Evolutionary conservation across 176 grass and related monocot genomes (phyloP).

Genomic region (Eragrostis nindensis): DNA sequence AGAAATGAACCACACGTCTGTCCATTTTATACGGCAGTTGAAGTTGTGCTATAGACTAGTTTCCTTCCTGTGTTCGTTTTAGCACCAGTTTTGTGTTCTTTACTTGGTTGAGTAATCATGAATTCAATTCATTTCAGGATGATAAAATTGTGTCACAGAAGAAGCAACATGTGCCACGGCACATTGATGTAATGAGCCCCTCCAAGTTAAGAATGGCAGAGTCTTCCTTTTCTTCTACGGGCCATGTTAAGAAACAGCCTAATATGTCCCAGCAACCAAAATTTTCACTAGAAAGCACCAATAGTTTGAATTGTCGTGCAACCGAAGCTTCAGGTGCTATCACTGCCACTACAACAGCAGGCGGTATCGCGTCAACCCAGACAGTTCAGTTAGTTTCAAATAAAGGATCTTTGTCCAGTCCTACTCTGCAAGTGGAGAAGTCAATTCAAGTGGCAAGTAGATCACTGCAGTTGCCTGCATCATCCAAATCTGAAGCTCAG

Average conservation of each 20-base stretch:
- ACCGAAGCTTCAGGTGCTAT: constrained; percentile 40
- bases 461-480: constrained; percentile 31
- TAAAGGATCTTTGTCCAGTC: constrained; percentile 47
- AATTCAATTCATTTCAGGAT: constrained; percentile 62
- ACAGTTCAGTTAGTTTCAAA: constrained; percentile 41
- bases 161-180: constrained; percentile 57
- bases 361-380: not conserved
- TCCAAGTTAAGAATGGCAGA: constrained; percentile 54
- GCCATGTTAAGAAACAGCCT: constrained; percentile 57
- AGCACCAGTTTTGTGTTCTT: constrained; percentile 22
- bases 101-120: constrained; percentile 28
- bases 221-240: constrained; percentile 60
- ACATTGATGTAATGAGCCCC: constrained; percentile 53
- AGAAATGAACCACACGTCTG: not conserved
- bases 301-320: constrained; percentile 31
- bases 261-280: constrained; percentile 60
- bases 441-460: constrained; percentile 40
- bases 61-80: not conserved
- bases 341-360: constrained; percentile 27
- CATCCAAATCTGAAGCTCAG: constrained; percentile 55
- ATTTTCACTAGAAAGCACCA: constrained; percentile 44
- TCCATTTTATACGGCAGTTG: not conserved
- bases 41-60: constrained; percentile 29
- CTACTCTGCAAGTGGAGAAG: constrained; percentile 38
- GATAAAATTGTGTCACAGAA: constrained; percentile 59